A percentile compares a stretch with the other conserved stretches of the same genome.
Conservation (phyloP, 495 filamentous ascomycete species). For the Penicillium atrosanguineum region DNA sequence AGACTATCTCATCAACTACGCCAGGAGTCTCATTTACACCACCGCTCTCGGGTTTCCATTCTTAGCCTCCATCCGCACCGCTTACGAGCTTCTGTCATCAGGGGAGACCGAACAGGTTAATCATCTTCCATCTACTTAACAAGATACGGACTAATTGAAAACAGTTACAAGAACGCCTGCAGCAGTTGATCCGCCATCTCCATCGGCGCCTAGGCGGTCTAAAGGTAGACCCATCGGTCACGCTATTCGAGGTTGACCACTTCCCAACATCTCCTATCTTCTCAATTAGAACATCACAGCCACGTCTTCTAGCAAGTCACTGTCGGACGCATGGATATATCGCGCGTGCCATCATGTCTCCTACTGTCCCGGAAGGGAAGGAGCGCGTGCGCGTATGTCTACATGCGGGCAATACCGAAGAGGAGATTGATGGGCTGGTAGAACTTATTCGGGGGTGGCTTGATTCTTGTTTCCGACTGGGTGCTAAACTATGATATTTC, state of each 20-base stretch:
- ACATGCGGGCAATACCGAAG: conserved; percentile 48
- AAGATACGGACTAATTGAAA: neutral
- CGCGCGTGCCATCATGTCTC: conserved; percentile 49
- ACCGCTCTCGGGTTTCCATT: conserved; percentile 49
- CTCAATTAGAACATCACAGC: conserved; percentile 41
- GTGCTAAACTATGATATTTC: too few relatives aligned
- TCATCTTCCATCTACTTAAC: too few relatives aligned
- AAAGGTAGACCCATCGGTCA: conserved; percentile 22
- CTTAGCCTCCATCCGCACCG: conserved; percentile 44
- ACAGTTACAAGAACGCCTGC: conserved; percentile 39
- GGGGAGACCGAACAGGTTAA: conserved; percentile 43
- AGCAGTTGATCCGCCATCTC: conserved; percentile 37
- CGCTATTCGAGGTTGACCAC: conserved; percentile 35
- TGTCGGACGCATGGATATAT: conserved; percentile 36
- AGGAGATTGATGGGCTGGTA: conserved; percentile 44
- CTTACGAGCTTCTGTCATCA: conserved; percentile 41
- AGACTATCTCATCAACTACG: conserved; percentile 47
- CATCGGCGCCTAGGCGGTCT: conserved; percentile 30
- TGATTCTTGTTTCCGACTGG: conserved; percentile 1
- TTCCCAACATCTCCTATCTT: conserved; percentile 45
- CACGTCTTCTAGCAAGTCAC: conserved; percentile 26
- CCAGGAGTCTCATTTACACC: conserved; percentile 48
- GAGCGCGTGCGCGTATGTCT: conserved; percentile 50
- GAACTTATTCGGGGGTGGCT: conserved; percentile 41
- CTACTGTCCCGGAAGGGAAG: conserved; percentile 46